phyloP scores from a whole-genome alignment of 2,329 filamentous ascomycete species.

The Apiospora arundinis region DNA sequence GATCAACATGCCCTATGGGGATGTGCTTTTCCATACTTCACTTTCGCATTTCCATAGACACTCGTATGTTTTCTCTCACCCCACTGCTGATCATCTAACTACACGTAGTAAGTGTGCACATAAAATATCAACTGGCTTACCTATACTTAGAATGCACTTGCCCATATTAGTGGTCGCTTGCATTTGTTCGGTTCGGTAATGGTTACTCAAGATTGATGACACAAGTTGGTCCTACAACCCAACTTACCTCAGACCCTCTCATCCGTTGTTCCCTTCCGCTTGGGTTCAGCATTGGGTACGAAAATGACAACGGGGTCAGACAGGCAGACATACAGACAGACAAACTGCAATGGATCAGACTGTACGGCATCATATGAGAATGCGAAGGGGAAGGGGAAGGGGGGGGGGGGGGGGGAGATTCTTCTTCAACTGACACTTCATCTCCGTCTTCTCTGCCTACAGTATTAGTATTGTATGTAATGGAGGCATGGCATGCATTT shows the following conservation, averaged over 20 bases:
- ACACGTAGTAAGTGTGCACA: not conserved
- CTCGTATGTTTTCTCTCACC: constrained; percentile 8
- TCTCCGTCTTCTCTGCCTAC: not conserved
- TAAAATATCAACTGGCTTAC: not conserved
- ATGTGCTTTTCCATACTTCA: constrained; percentile 6
- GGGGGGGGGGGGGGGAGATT: not conserved
- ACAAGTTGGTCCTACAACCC: not conserved
- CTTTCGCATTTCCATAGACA: constrained; percentile 6
- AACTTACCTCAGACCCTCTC: too few species aligned
- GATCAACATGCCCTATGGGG: not conserved
- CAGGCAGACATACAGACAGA: not conserved
- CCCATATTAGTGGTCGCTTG: not conserved
- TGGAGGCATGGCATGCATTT: not conserved
- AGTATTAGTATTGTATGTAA: too few species aligned
- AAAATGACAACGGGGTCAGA: not conserved
- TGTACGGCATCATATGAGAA: not conserved
- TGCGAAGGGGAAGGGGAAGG: not conserved
- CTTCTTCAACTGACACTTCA: not conserved
- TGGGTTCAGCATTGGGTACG: not conserved
- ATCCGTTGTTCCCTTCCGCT: not conserved
- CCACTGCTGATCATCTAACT: constrained; percentile 12
- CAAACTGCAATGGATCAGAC: not conserved
- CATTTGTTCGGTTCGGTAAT: not conserved
- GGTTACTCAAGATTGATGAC: constrained; percentile 1
- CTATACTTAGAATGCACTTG: constrained; percentile 10